Evolutionary conservation across 495 filamentous ascomycete genomes (phyloP).

Genomic region (Aspergillus nanangensis): DNA sequence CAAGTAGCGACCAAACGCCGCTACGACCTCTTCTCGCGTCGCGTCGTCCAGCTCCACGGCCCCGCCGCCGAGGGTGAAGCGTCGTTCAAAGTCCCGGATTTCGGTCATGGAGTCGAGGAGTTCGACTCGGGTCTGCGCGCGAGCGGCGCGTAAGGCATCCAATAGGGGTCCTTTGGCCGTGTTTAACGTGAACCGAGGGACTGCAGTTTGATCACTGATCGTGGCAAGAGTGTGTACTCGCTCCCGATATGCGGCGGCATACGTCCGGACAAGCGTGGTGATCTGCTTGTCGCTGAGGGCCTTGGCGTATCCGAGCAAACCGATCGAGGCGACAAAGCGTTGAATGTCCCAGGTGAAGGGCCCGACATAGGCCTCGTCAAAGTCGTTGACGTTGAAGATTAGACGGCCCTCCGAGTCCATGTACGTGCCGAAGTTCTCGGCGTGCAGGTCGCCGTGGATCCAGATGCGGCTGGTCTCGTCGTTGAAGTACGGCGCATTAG

Average conservation of each 20-base stretch:
- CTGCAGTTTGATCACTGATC: background rate
- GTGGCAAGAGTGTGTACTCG: constrained; percentile 8
- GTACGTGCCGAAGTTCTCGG: constrained; percentile 15
- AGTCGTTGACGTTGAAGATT: constrained; percentile 17
- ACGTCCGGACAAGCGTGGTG: constrained; percentile 6
- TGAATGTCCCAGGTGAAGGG: constrained; percentile 14
- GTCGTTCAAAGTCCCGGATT: constrained; percentile 11
- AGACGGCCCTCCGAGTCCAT: constrained; percentile 13
- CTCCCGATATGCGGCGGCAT: constrained; percentile 11
- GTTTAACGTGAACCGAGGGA: constrained; percentile 8
- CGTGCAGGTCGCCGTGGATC: constrained; percentile 15
- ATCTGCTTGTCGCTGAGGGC: constrained; percentile 15
- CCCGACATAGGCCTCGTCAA: constrained; percentile 15
- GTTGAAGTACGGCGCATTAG: constrained; percentile 2
- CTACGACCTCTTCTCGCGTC: constrained; percentile 7
- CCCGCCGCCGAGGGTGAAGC: constrained; percentile 9
- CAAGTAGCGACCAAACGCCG: constrained; percentile 5
- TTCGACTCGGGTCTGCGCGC: constrained; percentile 6
- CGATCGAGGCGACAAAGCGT: constrained; percentile 11
- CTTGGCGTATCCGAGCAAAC: constrained; percentile 13
- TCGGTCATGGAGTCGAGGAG: constrained; percentile 12
- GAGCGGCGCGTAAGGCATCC: constrained; percentile 6
- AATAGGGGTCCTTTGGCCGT: constrained; percentile 13
- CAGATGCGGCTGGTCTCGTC: constrained; percentile 9
- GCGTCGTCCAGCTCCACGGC: constrained; percentile 7